Percentiles rank a stretch among this genome's conserved stretches.
Evolutionary conservation across 306 rosid genomes (phyloP).

Genomic region (Crotalaria pallida): DNA sequence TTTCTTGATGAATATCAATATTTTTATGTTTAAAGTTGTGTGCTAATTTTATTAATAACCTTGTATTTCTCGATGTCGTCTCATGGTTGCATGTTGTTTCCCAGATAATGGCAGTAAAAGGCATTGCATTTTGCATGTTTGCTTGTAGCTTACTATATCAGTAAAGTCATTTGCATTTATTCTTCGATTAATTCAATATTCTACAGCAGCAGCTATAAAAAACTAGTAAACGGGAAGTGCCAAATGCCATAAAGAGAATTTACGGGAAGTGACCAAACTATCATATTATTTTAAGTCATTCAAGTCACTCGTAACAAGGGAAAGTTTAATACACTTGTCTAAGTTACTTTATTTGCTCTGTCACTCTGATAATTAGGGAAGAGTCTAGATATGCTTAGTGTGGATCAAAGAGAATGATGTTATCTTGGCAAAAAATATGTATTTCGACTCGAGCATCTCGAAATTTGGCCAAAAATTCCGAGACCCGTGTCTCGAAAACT

Average conservation of each 20-base stretch:
- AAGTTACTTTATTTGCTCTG: neutral
- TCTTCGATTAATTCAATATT: neutral
- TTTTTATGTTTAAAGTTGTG: neutral
- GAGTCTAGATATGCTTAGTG: neutral
- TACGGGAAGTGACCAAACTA: neutral
- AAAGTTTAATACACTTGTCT: neutral
- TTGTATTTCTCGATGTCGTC: neutral
- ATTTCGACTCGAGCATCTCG: no score
- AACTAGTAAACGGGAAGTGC: neutral
- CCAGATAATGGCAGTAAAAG: neutral
- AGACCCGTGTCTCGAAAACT: no score
- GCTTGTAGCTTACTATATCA: neutral
- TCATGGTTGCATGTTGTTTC: neutral
- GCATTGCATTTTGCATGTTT: neutral
- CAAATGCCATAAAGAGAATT: constrained; percentile 2
- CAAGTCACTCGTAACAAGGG: neutral
- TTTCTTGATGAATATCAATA: neutral
- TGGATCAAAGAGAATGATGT: neutral
- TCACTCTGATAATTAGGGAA: neutral
- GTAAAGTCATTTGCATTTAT: neutral
- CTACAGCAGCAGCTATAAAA: neutral
- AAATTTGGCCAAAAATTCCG: no score
- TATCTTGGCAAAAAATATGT: neutral
- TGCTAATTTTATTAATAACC: neutral
- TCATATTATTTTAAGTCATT: constrained; percentile 6